Percentiles rank a stretch among this genome's conserved stretches.
phyloP scores from a whole-genome alignment of 495 filamentous ascomycete genomes.

The Penicillium lividum region DNA sequence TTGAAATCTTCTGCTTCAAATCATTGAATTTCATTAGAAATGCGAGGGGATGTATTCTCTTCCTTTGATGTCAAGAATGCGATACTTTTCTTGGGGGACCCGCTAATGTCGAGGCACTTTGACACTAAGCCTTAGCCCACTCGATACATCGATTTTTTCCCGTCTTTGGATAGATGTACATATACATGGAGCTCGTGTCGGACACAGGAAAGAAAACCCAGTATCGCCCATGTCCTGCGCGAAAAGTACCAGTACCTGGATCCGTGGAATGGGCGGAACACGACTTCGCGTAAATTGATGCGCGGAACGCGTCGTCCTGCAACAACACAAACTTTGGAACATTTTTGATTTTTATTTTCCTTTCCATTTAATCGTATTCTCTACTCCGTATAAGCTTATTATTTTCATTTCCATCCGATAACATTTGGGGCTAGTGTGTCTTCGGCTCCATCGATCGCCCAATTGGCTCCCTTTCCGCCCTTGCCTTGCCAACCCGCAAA shows the following conservation, averaged over 20 bases:
- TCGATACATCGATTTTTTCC: background rate
- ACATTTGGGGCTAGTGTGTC: constrained; percentile 10
- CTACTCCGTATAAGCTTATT: background rate
- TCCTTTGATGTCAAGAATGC: too few relatives aligned
- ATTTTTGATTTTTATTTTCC: background rate
- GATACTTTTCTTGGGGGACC: too few relatives aligned
- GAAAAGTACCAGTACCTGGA: background rate
- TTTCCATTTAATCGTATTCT: background rate
- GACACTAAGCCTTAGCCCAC: background rate
- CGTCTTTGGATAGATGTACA: background rate
- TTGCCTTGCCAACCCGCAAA: constrained; percentile 18
- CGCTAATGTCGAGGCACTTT: too few relatives aligned
- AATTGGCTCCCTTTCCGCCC: constrained; percentile 32
- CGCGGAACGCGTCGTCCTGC: constrained; percentile 20
- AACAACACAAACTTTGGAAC: background rate
- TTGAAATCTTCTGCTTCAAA: too few relatives aligned
- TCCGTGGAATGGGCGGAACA: constrained; percentile 11
- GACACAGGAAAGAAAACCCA: background rate
- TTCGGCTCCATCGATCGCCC: constrained; percentile 27
- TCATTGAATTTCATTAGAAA: too few relatives aligned
- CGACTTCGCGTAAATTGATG: constrained; percentile 16
- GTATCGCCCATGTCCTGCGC: background rate
- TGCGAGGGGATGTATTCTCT: too few relatives aligned
- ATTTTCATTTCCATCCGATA: background rate
- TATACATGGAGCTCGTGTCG: background rate